Evolutionary conservation across 2,329 filamentous ascomycete genomes (phyloP).

Genomic region (Pseudocercospora eumusae): DNA sequence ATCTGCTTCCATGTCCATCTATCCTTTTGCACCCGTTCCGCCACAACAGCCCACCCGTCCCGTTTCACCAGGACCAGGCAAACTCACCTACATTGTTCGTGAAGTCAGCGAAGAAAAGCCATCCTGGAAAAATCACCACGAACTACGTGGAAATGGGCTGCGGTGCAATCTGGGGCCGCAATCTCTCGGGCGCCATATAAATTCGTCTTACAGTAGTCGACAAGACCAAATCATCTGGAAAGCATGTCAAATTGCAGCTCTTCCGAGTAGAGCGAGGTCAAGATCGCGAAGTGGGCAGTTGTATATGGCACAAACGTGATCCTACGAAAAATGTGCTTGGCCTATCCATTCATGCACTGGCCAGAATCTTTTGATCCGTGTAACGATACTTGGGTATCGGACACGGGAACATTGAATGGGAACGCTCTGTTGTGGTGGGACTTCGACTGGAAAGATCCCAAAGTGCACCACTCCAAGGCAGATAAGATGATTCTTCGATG

Average conservation of each 20-base stretch:
- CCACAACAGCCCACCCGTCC: neutral
- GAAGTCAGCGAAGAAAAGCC: neutral
- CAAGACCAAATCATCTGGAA: neutral
- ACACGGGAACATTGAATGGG: neutral
- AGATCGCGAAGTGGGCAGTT: neutral
- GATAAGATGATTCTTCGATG: neutral
- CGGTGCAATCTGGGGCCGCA: neutral
- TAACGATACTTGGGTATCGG: neutral
- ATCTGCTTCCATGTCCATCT: neutral
- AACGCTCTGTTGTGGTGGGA: neutral
- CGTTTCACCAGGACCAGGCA: neutral
- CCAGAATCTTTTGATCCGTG: constrained; percentile 1
- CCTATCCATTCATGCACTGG: constrained; percentile 6
- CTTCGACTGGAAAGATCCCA: neutral
- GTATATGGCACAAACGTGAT: neutral
- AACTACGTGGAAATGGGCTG: neutral
- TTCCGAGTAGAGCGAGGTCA: neutral
- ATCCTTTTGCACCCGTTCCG: neutral
- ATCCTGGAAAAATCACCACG: neutral
- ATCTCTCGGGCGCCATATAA: neutral
- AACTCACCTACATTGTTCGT: neutral
- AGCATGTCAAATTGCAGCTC: neutral
- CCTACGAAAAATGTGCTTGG: neutral
- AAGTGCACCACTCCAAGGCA: neutral
- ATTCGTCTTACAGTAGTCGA: neutral